Conservation (phyloP, 2,329 filamentous ascomycete species). For the Stagonosporopsis cucurbitacearum region DNA sequence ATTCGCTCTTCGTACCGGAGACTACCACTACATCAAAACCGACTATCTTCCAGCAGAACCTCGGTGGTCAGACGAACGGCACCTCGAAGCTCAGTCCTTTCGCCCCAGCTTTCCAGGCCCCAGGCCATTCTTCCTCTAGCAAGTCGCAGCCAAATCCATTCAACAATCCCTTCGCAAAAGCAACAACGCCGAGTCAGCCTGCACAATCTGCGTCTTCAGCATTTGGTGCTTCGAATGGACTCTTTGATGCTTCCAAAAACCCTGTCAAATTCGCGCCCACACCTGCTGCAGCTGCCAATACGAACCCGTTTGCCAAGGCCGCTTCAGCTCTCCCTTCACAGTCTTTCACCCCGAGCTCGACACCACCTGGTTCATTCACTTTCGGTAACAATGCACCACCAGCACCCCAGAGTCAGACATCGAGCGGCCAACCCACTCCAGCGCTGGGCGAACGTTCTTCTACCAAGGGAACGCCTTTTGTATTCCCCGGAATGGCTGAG, state of each 20-base stretch:
- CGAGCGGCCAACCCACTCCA: neutral
- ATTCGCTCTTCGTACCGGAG: slow-evolving; percentile 53
- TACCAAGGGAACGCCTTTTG: slow-evolving; percentile 3
- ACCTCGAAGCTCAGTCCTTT: slow-evolving; percentile 24
- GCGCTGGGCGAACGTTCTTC: neutral
- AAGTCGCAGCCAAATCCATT: slow-evolving; percentile 21
- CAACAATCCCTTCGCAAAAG: slow-evolving; percentile 8
- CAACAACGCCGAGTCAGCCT: neutral
- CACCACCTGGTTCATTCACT: slow-evolving; percentile 11
- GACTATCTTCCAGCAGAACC: slow-evolving; percentile 21
- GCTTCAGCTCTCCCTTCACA: slow-evolving; percentile 2
- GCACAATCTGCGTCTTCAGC: neutral
- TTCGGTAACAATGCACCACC: neutral
- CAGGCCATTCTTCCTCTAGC: slow-evolving; percentile 4
- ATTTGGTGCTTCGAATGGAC: slow-evolving; percentile 26
- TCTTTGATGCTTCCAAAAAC: slow-evolving; percentile 40
- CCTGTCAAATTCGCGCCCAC: slow-evolving; percentile 35
- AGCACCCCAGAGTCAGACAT: neutral
- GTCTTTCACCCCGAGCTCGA: slow-evolving; percentile 7
- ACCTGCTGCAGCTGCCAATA: neutral
- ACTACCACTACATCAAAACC: slow-evolving; percentile 13
- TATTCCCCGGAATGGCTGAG: slow-evolving; percentile 18
- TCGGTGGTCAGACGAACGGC: slow-evolving; percentile 12
- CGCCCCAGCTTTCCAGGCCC: slow-evolving; percentile 29
- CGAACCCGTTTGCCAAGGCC: slow-evolving; percentile 19